Evolutionary conservation across 768 basidiomycete genomes (phyloP), one percentile per base, ranked within the genome.

Genomic region (Mycena epipterygia): DNA sequence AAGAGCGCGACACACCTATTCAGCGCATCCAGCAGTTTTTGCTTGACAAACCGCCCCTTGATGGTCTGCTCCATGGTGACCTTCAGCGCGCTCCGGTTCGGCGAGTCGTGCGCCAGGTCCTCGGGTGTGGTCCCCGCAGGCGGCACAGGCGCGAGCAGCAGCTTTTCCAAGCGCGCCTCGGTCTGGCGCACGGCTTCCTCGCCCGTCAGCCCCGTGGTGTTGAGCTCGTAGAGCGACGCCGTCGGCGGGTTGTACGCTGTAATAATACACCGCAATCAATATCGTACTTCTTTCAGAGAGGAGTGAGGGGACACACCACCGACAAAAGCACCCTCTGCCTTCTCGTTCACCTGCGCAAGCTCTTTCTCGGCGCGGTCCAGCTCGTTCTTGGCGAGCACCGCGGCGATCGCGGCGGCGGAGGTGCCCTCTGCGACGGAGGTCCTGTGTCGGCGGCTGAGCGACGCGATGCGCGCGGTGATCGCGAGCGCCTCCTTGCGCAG

Each of bases 121-220:
- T 70, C 68, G 29, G 64, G 60, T 16, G 39, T 52, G 16, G 72
- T 73, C 13, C 72, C 72, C 30, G 52, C 60, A 0, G 72, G 72
- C 1, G 72, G 72, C 7, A 73, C 61, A 1, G 68, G 72, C 56
- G 68, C 60, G 23, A 70, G 72, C 19, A 73, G 44, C 21, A 73
- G 48, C 37, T 55, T 56, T 25, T 57, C 72, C 25, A 73, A 62
- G 1, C 72, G 64, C 30, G 25, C 46, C 51, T 73, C 72, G n/a
- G 68, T 70, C 60, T 73, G 72, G 23, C 51, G 30, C 30, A 73
- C 72, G 33, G 68, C 68, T n/a, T 73, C 72, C 35, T 70, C 64
- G 5, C 68, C 65, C 52, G 72, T 73, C 49, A 73, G 57, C 42
- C 72, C 72, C n/a, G 72, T 73, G 27, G 72, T 73, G 48, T 73